A percentile compares a stretch with the other conserved stretches of the same genome.
Conservation (phyloP, 1,284 basidiomycete species). For the Trametes sp. region DNA sequence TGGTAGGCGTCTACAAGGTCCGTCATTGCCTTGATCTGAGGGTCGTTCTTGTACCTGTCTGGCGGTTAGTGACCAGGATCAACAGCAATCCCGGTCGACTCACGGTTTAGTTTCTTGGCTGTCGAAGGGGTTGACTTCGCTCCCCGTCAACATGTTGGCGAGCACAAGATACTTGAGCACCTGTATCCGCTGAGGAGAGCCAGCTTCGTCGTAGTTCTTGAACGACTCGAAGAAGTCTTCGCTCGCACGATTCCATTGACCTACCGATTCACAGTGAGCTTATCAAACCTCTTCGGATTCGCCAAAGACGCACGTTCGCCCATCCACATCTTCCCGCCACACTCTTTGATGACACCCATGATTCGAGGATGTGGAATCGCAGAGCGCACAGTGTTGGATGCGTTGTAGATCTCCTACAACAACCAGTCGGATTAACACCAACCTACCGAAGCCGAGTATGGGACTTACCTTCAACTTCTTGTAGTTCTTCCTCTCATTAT, state of each 20-base stretch:
- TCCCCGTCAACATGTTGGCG: constrained; percentile 98
- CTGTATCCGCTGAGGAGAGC: constrained; percentile 95
- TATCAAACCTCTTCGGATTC: background rate
- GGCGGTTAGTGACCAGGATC: background rate
- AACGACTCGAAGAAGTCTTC: constrained; percentile 99
- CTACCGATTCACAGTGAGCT: constrained; percentile 47
- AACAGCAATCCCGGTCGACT: too few species aligned
- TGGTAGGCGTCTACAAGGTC: constrained; percentile 97
- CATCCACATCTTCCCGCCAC: constrained; percentile 99
- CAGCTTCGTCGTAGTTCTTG: constrained; percentile 98
- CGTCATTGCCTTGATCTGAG: constrained; percentile 98
- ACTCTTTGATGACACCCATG: constrained; percentile 99
- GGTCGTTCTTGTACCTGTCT: constrained; percentile 91
- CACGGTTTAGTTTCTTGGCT: constrained; percentile 99
- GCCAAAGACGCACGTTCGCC: constrained; percentile 80
- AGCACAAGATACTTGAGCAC: constrained; percentile 98
- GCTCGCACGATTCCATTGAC: constrained; percentile 96
- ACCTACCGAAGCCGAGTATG: background rate
- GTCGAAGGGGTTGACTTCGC: constrained; percentile 99
- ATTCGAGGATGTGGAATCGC: constrained; percentile 99
- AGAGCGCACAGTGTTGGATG: constrained; percentile 90
- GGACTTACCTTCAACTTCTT: constrained; percentile 88
- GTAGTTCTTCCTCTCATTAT: constrained; percentile 94
- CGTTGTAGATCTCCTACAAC: constrained; percentile 93
- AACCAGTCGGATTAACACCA: background rate